These are phyloP conservation scores for Prunus mongolica DNA, from an alignment of 306 rosid species.

Conservation along the genomic window DNA sequence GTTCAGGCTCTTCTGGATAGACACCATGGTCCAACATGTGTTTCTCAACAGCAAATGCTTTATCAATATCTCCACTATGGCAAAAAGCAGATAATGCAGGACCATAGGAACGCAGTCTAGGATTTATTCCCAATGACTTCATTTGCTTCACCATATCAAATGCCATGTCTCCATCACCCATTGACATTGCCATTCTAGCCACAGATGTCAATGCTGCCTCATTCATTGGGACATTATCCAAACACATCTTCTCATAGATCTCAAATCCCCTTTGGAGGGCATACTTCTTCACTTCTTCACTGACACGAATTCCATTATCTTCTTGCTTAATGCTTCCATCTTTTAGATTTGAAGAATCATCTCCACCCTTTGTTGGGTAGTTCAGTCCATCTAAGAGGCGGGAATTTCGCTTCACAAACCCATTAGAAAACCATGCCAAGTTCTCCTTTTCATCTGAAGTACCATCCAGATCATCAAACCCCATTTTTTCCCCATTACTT, in stretches of 20 bases:
- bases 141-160: constrained; percentile 85
- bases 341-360: constrained; percentile 16
- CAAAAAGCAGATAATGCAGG: constrained; percentile 76
- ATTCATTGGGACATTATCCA: constrained; percentile 56
- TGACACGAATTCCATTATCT: constrained; percentile 38
- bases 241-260: constrained; percentile 65
- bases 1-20: constrained; percentile 85
- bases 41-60: constrained; percentile 77
- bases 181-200: constrained; percentile 95
- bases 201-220: constrained; percentile 93
- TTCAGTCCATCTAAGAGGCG: constrained; percentile 23
- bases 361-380: constrained; percentile 12
- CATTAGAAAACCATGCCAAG: constrained; percentile 24
- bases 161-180: constrained; percentile 82
- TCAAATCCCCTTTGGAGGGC: constrained; percentile 72
- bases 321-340: constrained; percentile 28
- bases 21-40: constrained; percentile 88
- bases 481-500: constrained; percentile 20
- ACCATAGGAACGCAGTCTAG: constrained; percentile 76
- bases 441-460: constrained; percentile 23
- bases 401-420: constrained; percentile 21
- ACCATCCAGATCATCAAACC: constrained; percentile 9
- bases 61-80: constrained; percentile 59
- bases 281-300: constrained; percentile 66
- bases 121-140: constrained; percentile 75